Evolutionary conservation across 2,329 filamentous ascomycete genomes (phyloP).

Genomic region (Fusarium sp.): DNA sequence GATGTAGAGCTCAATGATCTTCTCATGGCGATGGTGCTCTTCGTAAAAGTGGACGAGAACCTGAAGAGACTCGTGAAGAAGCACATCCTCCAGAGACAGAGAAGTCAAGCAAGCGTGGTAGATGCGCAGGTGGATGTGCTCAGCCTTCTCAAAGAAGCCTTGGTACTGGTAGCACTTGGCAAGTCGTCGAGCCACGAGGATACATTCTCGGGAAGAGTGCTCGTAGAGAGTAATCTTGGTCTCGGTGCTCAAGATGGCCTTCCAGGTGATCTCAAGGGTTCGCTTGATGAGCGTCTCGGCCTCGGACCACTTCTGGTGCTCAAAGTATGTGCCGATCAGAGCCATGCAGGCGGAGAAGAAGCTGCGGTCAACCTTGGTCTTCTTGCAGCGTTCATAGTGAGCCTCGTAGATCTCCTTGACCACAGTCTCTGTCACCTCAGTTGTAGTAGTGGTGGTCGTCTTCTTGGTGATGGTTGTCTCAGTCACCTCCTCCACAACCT

Average conservation of each 20-base stretch:
- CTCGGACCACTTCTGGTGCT: slow-evolving; percentile 47
- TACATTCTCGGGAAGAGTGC: slow-evolving; percentile 46
- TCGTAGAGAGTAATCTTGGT: slow-evolving; percentile 44
- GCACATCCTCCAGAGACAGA: slow-evolving; percentile 43
- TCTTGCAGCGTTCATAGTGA: slow-evolving; percentile 48
- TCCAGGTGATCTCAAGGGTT: slow-evolving; percentile 52
- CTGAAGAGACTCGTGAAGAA: slow-evolving; percentile 42
- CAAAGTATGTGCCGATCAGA: slow-evolving; percentile 46
- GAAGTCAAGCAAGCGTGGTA: slow-evolving; percentile 48
- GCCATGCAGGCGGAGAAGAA: slow-evolving; percentile 50
- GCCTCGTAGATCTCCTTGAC: slow-evolving; percentile 49
- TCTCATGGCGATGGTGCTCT: slow-evolving; percentile 50
- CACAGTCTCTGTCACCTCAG: slow-evolving; percentile 47
- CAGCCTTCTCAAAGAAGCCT: slow-evolving; percentile 50
- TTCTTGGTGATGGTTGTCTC: slow-evolving; percentile 47
- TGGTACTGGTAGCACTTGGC: slow-evolving; percentile 49
- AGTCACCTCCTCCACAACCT: slow-evolving; percentile 52
- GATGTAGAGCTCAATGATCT: slow-evolving; percentile 49
- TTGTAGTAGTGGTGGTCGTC: slow-evolving; percentile 44
- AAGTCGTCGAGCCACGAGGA: slow-evolving; percentile 47
- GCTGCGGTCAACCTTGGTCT: slow-evolving; percentile 44
- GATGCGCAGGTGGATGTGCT: slow-evolving; percentile 50
- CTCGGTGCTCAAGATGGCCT: slow-evolving; percentile 47
- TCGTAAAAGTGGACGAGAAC: slow-evolving; percentile 48
- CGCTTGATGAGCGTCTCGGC: slow-evolving; percentile 48